Conservation (phyloP, 2,329 filamentous ascomycete species). For the Colletotrichum sidae region DNA sequence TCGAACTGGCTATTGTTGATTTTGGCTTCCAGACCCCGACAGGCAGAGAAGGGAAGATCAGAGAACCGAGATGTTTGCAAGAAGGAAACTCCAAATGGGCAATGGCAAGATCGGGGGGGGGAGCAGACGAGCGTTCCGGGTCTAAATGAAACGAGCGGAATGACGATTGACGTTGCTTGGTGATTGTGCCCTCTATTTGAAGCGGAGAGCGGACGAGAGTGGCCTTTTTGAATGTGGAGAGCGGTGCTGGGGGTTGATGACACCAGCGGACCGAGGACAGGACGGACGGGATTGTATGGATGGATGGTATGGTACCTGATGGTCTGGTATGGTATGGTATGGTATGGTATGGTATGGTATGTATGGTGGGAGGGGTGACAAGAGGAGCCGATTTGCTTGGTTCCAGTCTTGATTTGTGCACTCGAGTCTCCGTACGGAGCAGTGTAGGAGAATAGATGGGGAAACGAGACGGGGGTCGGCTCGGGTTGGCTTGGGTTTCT, state of each 20-base stretch:
- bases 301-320: background rate
- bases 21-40: no score
- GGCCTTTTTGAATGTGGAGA: slow-evolving; percentile 27
- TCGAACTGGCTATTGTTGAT: no score
- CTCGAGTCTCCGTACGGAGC: no score
- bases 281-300: background rate
- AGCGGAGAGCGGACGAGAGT: slow-evolving; percentile 18
- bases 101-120: background rate
- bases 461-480: background rate
- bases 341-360: no score
- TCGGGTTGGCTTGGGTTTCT: slow-evolving; percentile 5
- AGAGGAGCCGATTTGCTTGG: no score
- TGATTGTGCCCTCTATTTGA: slow-evolving; percentile 1
- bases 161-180: slow-evolving; percentile 8
- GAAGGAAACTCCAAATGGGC: background rate
- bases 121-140: background rate
- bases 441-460: no score
- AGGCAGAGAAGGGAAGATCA: background rate
- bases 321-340: no score
- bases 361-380: no score
- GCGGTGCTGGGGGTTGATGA: slow-evolving; percentile 16
- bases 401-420: no score
- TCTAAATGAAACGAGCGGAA: slow-evolving; percentile 27
- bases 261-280: background rate
- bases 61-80: background rate